Conservation (phyloP, 2,329 filamentous ascomycete genomes). For the Neopestalotiopsis clavispora region DNA sequence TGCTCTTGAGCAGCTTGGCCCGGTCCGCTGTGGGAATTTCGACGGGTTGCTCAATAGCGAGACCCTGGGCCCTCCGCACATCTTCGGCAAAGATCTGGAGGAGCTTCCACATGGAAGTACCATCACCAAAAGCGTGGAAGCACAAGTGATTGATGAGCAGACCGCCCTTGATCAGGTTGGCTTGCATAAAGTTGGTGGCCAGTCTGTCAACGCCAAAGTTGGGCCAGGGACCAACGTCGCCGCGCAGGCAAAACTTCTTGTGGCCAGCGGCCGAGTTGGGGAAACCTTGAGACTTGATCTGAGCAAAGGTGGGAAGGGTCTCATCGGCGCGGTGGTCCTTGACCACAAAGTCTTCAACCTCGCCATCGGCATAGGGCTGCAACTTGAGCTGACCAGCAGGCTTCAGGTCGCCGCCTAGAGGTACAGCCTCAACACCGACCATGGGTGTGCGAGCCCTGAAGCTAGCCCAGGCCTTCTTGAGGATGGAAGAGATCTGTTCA, state of each 20-base stretch:
- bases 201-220: slow-evolving; percentile 21
- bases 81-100: slow-evolving; percentile 41
- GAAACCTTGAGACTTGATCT: slow-evolving; percentile 33
- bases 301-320: slow-evolving; percentile 23
- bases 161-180: slow-evolving; percentile 37
- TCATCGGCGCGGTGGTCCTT: slow-evolving; percentile 12
- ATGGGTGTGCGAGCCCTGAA: slow-evolving; percentile 18
- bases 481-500: slow-evolving; percentile 15
- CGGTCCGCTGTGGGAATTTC: slow-evolving; percentile 5
- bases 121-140: slow-evolving; percentile 41
- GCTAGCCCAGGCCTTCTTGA: slow-evolving; percentile 13
- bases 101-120: slow-evolving; percentile 36
- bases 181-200: slow-evolving; percentile 27
- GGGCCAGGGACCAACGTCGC: slow-evolving; percentile 4
- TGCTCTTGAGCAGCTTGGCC: background rate
- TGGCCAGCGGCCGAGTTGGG: slow-evolving; percentile 29
- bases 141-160: slow-evolving; percentile 32
- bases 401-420: background rate
- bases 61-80: slow-evolving; percentile 36
- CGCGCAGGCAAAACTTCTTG: slow-evolving; percentile 30
- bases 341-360: slow-evolving; percentile 17
- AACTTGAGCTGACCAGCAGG: slow-evolving; percentile 13
- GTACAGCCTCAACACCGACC: slow-evolving; percentile 16
- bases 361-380: slow-evolving; percentile 5
- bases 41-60: slow-evolving; percentile 15